phyloP scores from a whole-genome alignment of 208 protist genomes.

The Leishmania lainsoni region DNA sequence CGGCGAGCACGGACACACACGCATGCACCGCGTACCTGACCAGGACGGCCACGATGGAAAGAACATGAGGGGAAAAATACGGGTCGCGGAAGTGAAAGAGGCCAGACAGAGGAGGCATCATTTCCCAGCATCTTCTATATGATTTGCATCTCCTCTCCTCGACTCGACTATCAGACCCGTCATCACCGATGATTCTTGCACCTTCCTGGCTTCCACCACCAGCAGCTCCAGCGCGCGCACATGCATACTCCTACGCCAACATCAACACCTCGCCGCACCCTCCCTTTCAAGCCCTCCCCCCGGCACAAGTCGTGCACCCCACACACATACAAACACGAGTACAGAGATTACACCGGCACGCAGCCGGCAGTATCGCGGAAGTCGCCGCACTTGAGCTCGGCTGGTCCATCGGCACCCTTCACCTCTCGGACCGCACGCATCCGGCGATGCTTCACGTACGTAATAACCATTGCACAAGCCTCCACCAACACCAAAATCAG shows the following conservation, averaged over 20 bases:
- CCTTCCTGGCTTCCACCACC: background rate
- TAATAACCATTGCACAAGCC: conserved; percentile 10
- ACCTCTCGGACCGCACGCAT: background rate
- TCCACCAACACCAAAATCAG: conserved; percentile 36
- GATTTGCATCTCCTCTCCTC: background rate
- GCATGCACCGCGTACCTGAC: background rate
- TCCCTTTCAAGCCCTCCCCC: no score
- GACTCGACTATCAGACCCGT: background rate
- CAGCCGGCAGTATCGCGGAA: conserved; percentile 13
- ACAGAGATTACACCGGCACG: background rate
- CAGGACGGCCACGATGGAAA: background rate
- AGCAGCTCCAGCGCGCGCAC: background rate
- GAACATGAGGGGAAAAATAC: background rate
- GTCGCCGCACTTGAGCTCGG: conserved; percentile 13
- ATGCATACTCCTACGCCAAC: background rate
- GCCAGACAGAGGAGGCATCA: background rate
- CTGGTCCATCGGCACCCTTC: conserved; percentile 4
- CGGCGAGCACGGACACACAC: background rate
- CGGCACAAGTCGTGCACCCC: background rate
- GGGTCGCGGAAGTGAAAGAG: background rate
- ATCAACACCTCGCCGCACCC: background rate
- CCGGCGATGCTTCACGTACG: conserved; percentile 16
- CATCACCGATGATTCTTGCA: background rate
- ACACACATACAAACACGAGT: background rate
- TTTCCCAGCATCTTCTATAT: background rate